Evolutionary conservation across 1,139 yeast genomes (phyloP).

Genomic region (Debaryomyces robertsiae): DNA sequence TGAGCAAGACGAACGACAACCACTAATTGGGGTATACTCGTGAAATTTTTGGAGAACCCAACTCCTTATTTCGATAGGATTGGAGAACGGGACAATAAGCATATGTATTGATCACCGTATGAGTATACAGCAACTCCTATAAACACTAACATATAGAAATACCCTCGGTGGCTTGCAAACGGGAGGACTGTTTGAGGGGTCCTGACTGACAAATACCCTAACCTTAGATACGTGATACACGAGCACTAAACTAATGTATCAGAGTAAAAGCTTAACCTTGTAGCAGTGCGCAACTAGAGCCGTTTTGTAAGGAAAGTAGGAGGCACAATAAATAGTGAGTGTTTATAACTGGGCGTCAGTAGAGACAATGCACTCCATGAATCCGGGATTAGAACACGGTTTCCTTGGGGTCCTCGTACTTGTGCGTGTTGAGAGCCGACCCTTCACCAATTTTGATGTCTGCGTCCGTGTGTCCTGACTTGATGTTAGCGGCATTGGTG

Average conservation of each 20-base stretch:
- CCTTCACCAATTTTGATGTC: constrained; percentile 2
- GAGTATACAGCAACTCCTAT: constrained; percentile 1
- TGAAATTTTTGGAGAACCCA: not conserved
- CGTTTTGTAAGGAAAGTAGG: not conserved
- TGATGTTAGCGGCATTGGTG: constrained; percentile 13
- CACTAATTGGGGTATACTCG: not conserved
- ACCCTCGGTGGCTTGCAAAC: constrained; percentile 2
- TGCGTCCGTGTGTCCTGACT: constrained; percentile 20
- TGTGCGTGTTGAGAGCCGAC: constrained; percentile 9
- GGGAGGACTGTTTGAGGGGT: not conserved
- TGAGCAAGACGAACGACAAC: not conserved
- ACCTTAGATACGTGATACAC: not conserved
- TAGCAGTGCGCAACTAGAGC: not conserved
- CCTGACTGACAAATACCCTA: not conserved
- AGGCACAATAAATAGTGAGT: not conserved
- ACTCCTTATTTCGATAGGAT: not conserved
- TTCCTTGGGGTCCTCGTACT: constrained; percentile 10
- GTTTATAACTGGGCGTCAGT: too few species aligned
- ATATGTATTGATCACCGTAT: constrained; percentile 6
- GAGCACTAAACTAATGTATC: too few species aligned
- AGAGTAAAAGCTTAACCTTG: not conserved
- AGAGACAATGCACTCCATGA: too few species aligned
- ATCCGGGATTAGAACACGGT: constrained; percentile 2
- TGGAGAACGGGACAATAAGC: constrained; percentile 6
- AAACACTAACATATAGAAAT: not conserved